These are phyloP conservation scores for Pythium periplocum DNA, from an alignment of 352 stramenopile species.

Conservation along the genomic window DNA sequence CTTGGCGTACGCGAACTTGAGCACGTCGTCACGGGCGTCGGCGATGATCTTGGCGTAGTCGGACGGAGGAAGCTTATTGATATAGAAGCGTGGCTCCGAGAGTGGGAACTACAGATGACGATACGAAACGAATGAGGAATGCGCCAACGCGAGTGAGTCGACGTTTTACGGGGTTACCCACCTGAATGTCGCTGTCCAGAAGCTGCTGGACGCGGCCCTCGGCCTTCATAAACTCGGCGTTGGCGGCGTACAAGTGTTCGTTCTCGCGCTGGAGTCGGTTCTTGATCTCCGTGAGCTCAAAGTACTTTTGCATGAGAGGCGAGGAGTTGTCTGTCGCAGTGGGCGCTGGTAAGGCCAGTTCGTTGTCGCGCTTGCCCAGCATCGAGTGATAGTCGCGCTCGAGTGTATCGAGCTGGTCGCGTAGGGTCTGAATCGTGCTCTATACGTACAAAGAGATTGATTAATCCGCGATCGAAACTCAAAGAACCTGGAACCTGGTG, in stretches of 20 bases:
- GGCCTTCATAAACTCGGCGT: constrained; percentile 44
- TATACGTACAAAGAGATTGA: constrained; percentile 15
- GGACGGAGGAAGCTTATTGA: constrained; percentile 24
- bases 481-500: constrained; percentile 2
- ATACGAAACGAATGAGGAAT: constrained; percentile 3
- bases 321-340: constrained; percentile 1
- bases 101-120: neutral
- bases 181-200: constrained; percentile 32
- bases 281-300: constrained; percentile 39
- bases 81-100: constrained; percentile 20
- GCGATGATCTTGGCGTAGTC: constrained; percentile 45
- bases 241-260: constrained; percentile 42
- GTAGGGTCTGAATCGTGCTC: constrained; percentile 46
- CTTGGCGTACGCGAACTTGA: constrained; percentile 34
- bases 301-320: constrained; percentile 35
- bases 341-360: neutral
- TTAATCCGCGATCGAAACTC: constrained; percentile 1
- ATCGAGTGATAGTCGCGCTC: constrained; percentile 40
- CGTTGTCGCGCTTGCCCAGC: constrained; percentile 10
- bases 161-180: constrained; percentile 6
- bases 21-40: constrained; percentile 37
- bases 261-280: constrained; percentile 44
- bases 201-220: constrained; percentile 48
- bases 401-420: constrained; percentile 32
- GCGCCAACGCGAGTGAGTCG: neutral